These are phyloP conservation scores for Bertia moriformis DNA, from an alignment of 2,329 filamentous ascomycete genomes.

Conservation along the genomic window DNA sequence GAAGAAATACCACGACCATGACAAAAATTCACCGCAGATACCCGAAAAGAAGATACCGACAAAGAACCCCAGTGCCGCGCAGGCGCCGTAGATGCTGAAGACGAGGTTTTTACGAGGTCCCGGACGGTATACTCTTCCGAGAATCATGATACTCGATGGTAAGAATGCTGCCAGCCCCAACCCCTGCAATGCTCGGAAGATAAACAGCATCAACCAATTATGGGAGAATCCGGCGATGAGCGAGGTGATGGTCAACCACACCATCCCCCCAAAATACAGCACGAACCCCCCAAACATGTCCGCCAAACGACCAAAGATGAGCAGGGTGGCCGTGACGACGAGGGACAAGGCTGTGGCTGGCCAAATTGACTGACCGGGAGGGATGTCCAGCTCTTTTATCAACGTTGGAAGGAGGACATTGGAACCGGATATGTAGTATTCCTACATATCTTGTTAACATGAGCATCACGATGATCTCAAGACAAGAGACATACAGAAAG, in stretches of 20 bases:
- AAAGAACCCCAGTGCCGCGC: constrained; percentile 39
- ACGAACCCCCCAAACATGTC: constrained; percentile 49
- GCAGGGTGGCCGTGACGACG: constrained; percentile 37
- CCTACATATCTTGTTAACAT: constrained; percentile 21
- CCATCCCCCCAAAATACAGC: constrained; percentile 42
- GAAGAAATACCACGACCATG: constrained; percentile 57
- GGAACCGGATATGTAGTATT: constrained; percentile 69
- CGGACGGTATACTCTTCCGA: constrained; percentile 50
- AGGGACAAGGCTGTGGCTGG: constrained; percentile 46
- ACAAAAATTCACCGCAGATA: constrained; percentile 38
- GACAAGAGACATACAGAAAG: constrained; percentile 29
- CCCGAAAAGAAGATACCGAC: constrained; percentile 52
- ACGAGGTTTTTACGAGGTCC: constrained; percentile 57
- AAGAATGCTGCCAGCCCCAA: constrained; percentile 60
- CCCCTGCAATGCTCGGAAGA: constrained; percentile 62
- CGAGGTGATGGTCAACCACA: constrained; percentile 56
- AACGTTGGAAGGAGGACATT: constrained; percentile 57
- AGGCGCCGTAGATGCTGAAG: constrained; percentile 39
- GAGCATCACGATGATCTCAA: not conserved
- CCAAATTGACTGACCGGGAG: constrained; percentile 45
- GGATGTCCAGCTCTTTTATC: constrained; percentile 45
- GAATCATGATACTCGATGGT: constrained; percentile 51
- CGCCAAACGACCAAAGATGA: constrained; percentile 45
- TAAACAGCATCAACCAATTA: constrained; percentile 55
- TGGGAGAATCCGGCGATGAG: constrained; percentile 56